phyloP scores from a whole-genome alignment of 768 basidiomycete genomes.

The Boletus pseudo-olivaceus region DNA sequence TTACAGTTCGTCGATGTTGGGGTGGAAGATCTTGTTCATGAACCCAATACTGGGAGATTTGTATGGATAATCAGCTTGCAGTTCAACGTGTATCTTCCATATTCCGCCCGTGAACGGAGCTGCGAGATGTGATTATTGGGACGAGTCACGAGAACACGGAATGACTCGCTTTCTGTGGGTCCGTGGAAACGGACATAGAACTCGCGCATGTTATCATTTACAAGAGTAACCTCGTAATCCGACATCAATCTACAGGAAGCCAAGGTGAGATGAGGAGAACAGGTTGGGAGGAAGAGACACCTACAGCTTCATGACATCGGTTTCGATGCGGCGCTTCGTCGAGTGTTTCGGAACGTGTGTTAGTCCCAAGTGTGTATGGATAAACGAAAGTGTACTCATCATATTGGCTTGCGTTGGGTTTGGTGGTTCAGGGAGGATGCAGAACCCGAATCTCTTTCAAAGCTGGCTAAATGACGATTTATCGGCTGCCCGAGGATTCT shows the following conservation, averaged over 20 bases:
- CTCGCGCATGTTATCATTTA: conserved; percentile 99
- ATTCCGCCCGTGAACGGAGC: conserved; percentile 97
- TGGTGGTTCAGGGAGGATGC: conserved; percentile 13
- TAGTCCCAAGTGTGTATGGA: conserved; percentile 22
- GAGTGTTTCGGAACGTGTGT: conserved; percentile 47
- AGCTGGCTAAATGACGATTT: conserved; percentile 15
- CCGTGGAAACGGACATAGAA: conserved; percentile 97
- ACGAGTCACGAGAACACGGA: conserved; percentile 1
- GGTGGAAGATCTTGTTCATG: conserved; percentile 99
- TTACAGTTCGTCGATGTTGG: conserved; percentile 98
- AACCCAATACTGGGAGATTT: conserved; percentile 99
- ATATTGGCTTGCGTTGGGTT: conserved; percentile 36
- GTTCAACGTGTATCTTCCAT: conserved; percentile 99
- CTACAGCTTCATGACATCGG: conserved; percentile 99
- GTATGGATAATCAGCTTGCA: conserved; percentile 98
- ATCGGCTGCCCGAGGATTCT: conserved; percentile 7
- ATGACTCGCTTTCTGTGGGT: conserved; percentile 81
- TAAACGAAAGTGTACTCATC: conserved; percentile 50
- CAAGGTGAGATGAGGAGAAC: conserved; percentile 9
- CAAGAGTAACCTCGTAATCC: conserved; percentile 95
- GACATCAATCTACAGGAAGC: conserved; percentile 80
- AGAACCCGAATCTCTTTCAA: conserved; percentile 1
- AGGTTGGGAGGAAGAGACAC: conserved; percentile 18
- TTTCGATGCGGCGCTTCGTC: conserved; percentile 94
- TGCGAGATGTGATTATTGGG: conserved; percentile 30